Base-by-base conservation (phyloP, 148 eudicot species). In the Tetragonia tetragonoides region DNA sequence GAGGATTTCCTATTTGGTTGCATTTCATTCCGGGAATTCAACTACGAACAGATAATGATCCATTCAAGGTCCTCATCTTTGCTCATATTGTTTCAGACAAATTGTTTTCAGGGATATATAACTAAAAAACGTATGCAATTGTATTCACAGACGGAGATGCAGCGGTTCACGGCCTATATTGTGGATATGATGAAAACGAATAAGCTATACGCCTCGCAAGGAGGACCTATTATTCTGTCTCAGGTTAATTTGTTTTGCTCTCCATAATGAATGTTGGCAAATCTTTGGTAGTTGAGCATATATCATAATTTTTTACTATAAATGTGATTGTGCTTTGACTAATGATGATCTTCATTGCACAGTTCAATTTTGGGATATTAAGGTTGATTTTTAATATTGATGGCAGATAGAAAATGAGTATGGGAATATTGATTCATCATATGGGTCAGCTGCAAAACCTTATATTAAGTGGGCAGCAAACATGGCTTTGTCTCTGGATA, bases 1-100 rank as follows among this genome's bases (percentile, higher is more conserved):
- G 99, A 34, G 99, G 99, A 5, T 95, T 95, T 88, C 99, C 99
- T 73, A 81, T 95, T 74, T 95, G 99, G 99, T 83, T 95, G 90
- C 99, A 93, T 87, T 93, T 91, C 78, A 81, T 95, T 70, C 91
- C 93, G 6, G 94, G 94, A 8, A 90, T 95, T 64, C 34, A 84
- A 84, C 80, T 95, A 57, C 90, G 99, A 75, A 93, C 97, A n/a
- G 90, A 93, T 77, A 93, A 93, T 75, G 90, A 86, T 72, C 99
- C 99, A 7, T 95, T 85, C 83, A 95, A 95, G 97, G 99, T 95
- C 51, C 14, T 71, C 65, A 14, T 77, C 44, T 74, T 39, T 57
- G 10, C 73, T 57, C 4, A 28, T 64, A 16, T 64, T 63, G 46
- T 49, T 14, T 39, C 16, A 12, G 16, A 51, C 56, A 46, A 1